These are phyloP conservation scores for Apiospora koreana DNA, from an alignment of 2,329 filamentous ascomycete genomes.

Conservation along the genomic window DNA sequence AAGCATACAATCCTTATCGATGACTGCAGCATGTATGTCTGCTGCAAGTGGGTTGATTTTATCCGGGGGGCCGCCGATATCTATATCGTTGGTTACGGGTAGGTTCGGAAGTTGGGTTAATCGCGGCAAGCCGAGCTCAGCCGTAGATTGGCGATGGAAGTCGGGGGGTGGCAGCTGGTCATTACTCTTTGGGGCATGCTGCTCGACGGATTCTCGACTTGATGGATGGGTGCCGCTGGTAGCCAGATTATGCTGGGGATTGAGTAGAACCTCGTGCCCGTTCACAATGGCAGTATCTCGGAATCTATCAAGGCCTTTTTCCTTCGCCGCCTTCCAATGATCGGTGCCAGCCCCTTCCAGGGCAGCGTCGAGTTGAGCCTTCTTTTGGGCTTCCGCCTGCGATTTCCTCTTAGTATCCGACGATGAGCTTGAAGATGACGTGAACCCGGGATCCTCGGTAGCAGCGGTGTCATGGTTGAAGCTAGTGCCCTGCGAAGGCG, in stretches of 20 bases:
- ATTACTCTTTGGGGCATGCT: conserved; percentile 37
- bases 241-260: conserved; percentile 9
- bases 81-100: conserved; percentile 73
- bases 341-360: conserved; percentile 78
- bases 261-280: conserved; percentile 70
- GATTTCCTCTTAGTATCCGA: conserved; percentile 33
- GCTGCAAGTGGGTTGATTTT: conserved; percentile 56
- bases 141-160: conserved; percentile 61
- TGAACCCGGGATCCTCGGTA: conserved; percentile 18
- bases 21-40: conserved; percentile 71
- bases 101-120: conserved; percentile 71
- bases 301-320: conserved; percentile 60
- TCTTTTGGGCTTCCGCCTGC: conserved; percentile 40
- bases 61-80: conserved; percentile 70
- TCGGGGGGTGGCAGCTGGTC: conserved; percentile 58
- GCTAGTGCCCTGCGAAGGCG: conserved; percentile 23
- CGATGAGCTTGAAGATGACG: conserved; percentile 21
- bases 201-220: conserved; percentile 35
- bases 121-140: conserved; percentile 67
- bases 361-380: conserved; percentile 44
- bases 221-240: conserved; percentile 18
- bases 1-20: conserved; percentile 91
- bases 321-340: conserved; percentile 68
- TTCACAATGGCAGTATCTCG: conserved; percentile 72
- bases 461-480: conserved; percentile 31